Evolutionary conservation across 371 early-diverging fungal species (phyloP).

Genomic region (Mortierella sp.): DNA sequence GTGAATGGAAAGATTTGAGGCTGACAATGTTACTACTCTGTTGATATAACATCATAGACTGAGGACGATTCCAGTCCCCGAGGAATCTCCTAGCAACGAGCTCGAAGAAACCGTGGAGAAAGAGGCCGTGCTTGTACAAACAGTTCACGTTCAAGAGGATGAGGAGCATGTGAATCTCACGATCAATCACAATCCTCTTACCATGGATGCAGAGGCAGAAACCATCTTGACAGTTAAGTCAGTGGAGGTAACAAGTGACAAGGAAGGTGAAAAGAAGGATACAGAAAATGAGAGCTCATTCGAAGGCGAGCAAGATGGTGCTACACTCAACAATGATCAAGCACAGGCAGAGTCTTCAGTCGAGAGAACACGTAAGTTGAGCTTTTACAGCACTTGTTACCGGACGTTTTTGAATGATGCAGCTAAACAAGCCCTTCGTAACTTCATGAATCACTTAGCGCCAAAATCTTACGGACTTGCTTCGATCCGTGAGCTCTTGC

Average conservation of each 20-base stretch:
- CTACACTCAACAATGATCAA: constrained; percentile 16
- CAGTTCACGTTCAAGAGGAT: constrained; percentile 23
- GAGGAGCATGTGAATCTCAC: constrained; percentile 30
- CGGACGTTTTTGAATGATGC: neutral
- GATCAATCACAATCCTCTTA: constrained; percentile 38
- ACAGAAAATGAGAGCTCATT: too few species aligned
- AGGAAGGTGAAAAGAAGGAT: constrained; percentile 3
- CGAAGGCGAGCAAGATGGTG: constrained; percentile 17
- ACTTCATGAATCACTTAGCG: constrained; percentile 17
- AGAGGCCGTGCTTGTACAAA: constrained; percentile 42
- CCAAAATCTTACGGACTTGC: constrained; percentile 81
- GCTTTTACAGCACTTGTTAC: neutral
- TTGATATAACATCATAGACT: constrained; percentile 11
- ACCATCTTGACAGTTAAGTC: constrained; percentile 20
- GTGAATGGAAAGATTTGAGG: too few species aligned
- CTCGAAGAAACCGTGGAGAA: constrained; percentile 13
- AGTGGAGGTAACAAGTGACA: constrained; percentile 3
- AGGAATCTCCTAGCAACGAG: constrained; percentile 10
- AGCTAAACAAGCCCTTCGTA: neutral
- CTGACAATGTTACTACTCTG: too few species aligned
- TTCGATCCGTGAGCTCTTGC: constrained; percentile 86
- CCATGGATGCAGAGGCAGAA: constrained; percentile 38
- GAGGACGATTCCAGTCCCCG: constrained; percentile 26
- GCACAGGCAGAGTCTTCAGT: constrained; percentile 6
- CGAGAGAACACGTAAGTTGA: constrained; percentile 27